Conservation (phyloP, 352 stramenopile species). For the Phytophthora kernoviae region DNA sequence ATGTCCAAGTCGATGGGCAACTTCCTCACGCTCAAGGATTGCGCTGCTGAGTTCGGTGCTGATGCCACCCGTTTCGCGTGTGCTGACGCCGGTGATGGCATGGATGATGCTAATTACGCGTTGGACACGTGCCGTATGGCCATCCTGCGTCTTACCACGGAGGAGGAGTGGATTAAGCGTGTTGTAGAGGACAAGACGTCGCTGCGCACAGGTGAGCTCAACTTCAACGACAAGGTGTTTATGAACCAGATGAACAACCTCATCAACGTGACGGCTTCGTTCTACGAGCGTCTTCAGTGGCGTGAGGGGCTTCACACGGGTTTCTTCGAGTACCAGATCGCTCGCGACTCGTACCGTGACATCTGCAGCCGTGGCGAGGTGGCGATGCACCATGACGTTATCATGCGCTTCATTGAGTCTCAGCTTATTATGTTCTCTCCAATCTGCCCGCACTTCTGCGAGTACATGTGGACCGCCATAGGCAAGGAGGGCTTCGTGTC, state of each 20-base stretch:
- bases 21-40: conserved; percentile 99
- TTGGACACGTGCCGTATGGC: conserved; percentile 97
- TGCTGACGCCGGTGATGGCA: conserved; percentile 96
- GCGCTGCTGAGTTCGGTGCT: conserved; percentile 94
- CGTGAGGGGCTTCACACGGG: conserved; percentile 97
- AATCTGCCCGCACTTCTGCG: conserved; percentile 95
- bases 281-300: conserved; percentile 93
- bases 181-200: conserved; percentile 85
- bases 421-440: conserved; percentile 95
- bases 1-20: conserved; percentile 99
- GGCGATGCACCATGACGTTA: conserved; percentile 93
- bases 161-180: conserved; percentile 98
- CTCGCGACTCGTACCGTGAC: conserved; percentile 97
- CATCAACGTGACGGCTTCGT: conserved; percentile 89
- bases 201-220: conserved; percentile 78
- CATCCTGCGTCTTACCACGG: conserved; percentile 96
- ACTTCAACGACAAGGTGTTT: conserved; percentile 95
- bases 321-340: conserved; percentile 99
- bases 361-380: conserved; percentile 88
- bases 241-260: conserved; percentile 97
- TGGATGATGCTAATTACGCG: conserved; percentile 99
- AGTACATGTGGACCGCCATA: conserved; percentile 93
- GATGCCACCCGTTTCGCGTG: conserved; percentile 98
- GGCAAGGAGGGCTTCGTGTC: conserved; percentile 93
- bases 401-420: conserved; percentile 94